phyloP scores from a whole-genome alignment of 805 yeast species.

The Blastobotrys peoriensis region DNA sequence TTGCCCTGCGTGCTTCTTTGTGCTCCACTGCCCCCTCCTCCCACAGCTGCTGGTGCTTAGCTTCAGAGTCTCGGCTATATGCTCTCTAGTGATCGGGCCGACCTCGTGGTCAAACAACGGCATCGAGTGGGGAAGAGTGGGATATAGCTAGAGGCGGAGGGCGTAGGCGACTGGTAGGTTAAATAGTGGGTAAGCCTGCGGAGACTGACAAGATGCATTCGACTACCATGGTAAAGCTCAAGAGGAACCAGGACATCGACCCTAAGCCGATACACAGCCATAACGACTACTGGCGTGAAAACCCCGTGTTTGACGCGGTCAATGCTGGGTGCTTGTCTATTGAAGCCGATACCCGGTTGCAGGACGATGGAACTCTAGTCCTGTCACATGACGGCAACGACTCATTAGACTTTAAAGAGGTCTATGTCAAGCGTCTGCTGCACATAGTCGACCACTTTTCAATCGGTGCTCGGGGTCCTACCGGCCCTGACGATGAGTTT shows the following conservation, averaged over 20 bases:
- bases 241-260: neutral
- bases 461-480: neutral
- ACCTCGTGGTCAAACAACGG: too few species aligned
- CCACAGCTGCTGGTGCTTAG: too few species aligned
- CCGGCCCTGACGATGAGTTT: slow-evolving; percentile 1
- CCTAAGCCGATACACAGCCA: slow-evolving; percentile 50
- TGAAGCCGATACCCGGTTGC: slow-evolving; percentile 62
- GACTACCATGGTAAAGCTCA: too few species aligned
- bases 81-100: too few species aligned
- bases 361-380: slow-evolving; percentile 12
- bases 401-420: slow-evolving; percentile 2
- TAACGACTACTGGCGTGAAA: slow-evolving; percentile 60
- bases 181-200: too few species aligned
- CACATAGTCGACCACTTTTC: slow-evolving; percentile 10
- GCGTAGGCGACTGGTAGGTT: too few species aligned
- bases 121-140: too few species aligned
- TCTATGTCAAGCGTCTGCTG: slow-evolving; percentile 9
- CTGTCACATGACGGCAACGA: slow-evolving; percentile 10
- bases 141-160: too few species aligned
- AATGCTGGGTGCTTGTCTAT: slow-evolving; percentile 47
- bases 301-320: slow-evolving; percentile 54
- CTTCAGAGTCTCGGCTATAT: too few species aligned
- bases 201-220: too few species aligned
- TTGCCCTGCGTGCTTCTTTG: too few species aligned
- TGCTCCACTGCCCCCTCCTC: too few species aligned